Evolutionary conservation across 2,329 filamentous ascomycete species (phyloP).

Genomic region (Pseudovirgaria hyperparasitica): DNA sequence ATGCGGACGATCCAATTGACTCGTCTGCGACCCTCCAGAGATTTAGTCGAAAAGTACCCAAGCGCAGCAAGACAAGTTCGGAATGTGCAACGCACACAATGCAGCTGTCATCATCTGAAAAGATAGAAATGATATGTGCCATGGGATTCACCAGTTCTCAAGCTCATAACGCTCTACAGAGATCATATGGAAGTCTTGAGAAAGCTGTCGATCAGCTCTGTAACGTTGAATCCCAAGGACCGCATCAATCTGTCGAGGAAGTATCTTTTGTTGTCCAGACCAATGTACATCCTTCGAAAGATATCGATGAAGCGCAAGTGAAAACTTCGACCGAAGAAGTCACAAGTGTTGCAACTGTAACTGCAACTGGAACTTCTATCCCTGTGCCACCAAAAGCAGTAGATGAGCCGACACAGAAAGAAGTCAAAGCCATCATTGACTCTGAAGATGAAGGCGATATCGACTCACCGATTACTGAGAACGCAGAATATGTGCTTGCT

Average conservation of each 20-base stretch:
- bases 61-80: constrained; percentile 13
- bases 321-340: background rate
- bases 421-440: too few relatives aligned
- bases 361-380: background rate
- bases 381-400: constrained; percentile 10
- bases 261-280: background rate
- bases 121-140: constrained; percentile 1
- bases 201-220: background rate
- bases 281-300: too few relatives aligned
- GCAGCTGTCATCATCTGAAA: constrained; percentile 1
- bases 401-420: too few relatives aligned
- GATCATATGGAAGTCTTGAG: background rate
- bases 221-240: background rate
- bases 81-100: background rate
- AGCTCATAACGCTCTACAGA: constrained; percentile 1
- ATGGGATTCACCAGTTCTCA: constrained; percentile 2
- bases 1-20: constrained; percentile 12
- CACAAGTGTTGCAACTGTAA: background rate
- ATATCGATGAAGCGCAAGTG: background rate
- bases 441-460: too few relatives aligned
- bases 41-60: constrained; percentile 9
- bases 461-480: too few relatives aligned
- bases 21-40: constrained; percentile 19
- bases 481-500: background rate
- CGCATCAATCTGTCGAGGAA: background rate